Evolutionary conservation across 2,329 filamentous ascomycete species (phyloP).

Genomic region (Claviceps humidiphila): DNA sequence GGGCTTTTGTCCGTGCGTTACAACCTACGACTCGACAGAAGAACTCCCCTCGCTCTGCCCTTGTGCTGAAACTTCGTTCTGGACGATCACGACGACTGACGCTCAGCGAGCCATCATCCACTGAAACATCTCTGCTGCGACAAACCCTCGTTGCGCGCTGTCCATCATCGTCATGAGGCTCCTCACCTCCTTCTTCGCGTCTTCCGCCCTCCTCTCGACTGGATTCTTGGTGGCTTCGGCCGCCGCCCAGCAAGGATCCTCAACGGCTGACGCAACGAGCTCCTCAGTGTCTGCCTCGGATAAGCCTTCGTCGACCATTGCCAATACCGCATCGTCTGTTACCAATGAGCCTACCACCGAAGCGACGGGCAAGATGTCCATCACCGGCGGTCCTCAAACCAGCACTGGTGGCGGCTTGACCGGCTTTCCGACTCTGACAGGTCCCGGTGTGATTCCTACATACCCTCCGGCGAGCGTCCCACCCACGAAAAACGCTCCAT

Average conservation of each 20-base stretch:
- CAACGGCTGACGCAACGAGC: constrained; percentile 6
- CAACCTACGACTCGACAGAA: not conserved
- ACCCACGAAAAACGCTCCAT: constrained; percentile 72
- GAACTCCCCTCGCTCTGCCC: not conserved
- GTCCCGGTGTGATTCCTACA: constrained; percentile 29
- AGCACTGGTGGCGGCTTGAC: constrained; percentile 14
- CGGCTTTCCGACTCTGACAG: constrained; percentile 29
- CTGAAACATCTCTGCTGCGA: not conserved
- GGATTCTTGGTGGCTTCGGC: constrained; percentile 16
- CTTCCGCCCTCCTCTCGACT: constrained; percentile 15
- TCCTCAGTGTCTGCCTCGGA: not conserved
- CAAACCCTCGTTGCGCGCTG: not conserved
- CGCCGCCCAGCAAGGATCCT: constrained; percentile 17
- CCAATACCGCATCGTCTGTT: constrained; percentile 7
- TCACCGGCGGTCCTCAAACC: constrained; percentile 10
- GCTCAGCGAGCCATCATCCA: not conserved
- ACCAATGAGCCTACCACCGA: not conserved
- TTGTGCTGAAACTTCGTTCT: not conserved
- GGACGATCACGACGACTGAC: not conserved
- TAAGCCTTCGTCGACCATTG: constrained; percentile 9
- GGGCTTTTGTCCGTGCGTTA: not conserved
- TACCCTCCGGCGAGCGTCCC: constrained; percentile 68
- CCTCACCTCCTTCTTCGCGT: constrained; percentile 13
- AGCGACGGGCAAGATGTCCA: constrained; percentile 7
- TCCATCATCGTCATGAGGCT: constrained; percentile 14